Evolutionary conservation across 208 protist species (phyloP).

Genomic region (Trypanosomatidae sp.): DNA sequence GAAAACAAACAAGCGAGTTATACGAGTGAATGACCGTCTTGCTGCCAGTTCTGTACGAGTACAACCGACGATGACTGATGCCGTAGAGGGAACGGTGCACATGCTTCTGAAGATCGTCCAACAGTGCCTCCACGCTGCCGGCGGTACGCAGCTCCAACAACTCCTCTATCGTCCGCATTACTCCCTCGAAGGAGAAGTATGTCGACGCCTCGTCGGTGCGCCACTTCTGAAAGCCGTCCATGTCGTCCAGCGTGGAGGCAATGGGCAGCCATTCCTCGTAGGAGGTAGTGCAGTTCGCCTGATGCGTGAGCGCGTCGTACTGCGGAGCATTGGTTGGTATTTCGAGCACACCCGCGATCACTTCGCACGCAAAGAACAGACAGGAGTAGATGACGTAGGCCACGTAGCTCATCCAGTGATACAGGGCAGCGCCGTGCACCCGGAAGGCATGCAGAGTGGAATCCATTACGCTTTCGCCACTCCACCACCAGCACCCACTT

Average conservation of each 20-base stretch:
- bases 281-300: slow-evolving; percentile 17
- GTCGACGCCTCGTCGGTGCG: slow-evolving; percentile 33
- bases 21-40: slow-evolving; percentile 78
- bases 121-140: slow-evolving; percentile 29
- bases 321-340: slow-evolving; percentile 38
- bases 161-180: slow-evolving; percentile 40
- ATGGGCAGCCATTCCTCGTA: slow-evolving; percentile 54
- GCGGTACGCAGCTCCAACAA: slow-evolving; percentile 42
- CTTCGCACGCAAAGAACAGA: slow-evolving; percentile 32
- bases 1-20: slow-evolving; percentile 46
- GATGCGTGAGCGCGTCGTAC: slow-evolving; percentile 27
- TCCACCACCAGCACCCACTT: not conserved
- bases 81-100: slow-evolving; percentile 58
- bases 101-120: slow-evolving; percentile 37
- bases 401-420: slow-evolving; percentile 21
- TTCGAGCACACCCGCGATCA: slow-evolving; percentile 44
- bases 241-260: slow-evolving; percentile 47
- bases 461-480: slow-evolving; percentile 5
- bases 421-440: slow-evolving; percentile 7
- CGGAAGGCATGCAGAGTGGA: slow-evolving; percentile 5
- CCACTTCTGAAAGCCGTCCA: slow-evolving; percentile 59
- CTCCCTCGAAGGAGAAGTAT: slow-evolving; percentile 48
- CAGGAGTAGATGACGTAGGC: slow-evolving; percentile 26
- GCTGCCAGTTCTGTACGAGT: slow-evolving; percentile 62
- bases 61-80: slow-evolving; percentile 54